Conservation (phyloP, 2,329 filamentous ascomycete species). For the Pleurostoma richardsiae region DNA sequence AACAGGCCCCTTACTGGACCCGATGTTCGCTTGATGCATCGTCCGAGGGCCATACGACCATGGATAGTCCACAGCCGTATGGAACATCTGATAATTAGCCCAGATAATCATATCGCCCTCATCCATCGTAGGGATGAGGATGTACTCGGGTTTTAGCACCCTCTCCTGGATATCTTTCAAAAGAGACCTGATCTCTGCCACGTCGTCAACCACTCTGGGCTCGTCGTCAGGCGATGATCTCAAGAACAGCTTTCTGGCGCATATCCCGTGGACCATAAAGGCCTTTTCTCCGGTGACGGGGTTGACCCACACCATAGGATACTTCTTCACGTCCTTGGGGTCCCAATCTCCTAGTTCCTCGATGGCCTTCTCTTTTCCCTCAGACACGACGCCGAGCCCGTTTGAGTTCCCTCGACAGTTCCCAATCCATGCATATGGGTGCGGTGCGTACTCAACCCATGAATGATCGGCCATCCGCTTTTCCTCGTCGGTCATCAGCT, state of each 20-base stretch:
- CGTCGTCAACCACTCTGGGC: constrained; percentile 28
- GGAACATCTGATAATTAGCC: constrained; percentile 36
- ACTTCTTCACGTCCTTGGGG: constrained; percentile 1
- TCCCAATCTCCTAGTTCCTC: constrained; percentile 33
- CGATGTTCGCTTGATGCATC: constrained; percentile 40
- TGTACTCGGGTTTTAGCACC: constrained; percentile 33
- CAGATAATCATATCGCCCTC: constrained; percentile 39
- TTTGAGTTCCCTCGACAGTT: constrained; percentile 31
- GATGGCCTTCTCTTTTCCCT: constrained; percentile 28
- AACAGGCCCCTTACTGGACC: not conserved
- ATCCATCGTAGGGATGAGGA: constrained; percentile 29
- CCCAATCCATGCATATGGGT: constrained; percentile 37
- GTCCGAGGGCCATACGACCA: constrained; percentile 29
- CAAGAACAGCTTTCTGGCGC: constrained; percentile 26
- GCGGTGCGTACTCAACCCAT: constrained; percentile 39
- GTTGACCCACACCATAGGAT: constrained; percentile 38
- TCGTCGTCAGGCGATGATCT: constrained; percentile 22
- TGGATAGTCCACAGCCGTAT: constrained; percentile 37
- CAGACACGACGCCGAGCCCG: constrained; percentile 30
- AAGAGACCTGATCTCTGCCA: constrained; percentile 27
- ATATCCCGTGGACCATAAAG: constrained; percentile 23
- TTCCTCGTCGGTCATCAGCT: constrained; percentile 34
- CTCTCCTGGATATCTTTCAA: constrained; percentile 28
- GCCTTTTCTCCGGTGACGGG: constrained; percentile 31
- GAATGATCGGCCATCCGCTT: constrained; percentile 32